phyloP scores from a whole-genome alignment of 208 protist species.

The Paratrypanosoma confusum region DNA sequence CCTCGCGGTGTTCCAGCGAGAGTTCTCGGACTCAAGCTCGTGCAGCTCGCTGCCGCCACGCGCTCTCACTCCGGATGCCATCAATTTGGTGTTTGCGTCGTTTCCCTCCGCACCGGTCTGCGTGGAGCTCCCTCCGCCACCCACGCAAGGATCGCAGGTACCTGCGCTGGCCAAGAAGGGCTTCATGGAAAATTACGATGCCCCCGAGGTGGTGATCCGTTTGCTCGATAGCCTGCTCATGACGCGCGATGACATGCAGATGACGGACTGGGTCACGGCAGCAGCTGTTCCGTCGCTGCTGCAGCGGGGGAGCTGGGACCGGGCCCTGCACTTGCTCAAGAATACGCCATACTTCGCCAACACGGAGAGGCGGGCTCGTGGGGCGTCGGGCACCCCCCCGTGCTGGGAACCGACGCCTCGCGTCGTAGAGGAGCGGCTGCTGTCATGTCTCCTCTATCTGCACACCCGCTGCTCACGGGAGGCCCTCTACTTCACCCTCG shows the following conservation, averaged over 20 bases:
- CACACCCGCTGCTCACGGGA: slow-evolving; percentile 19
- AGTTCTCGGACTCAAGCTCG: too few species aligned
- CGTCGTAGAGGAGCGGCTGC: too few species aligned
- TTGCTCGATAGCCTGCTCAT: slow-evolving; percentile 48
- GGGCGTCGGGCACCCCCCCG: too few species aligned
- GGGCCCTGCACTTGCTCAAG: slow-evolving; percentile 46
- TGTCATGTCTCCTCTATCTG: slow-evolving; percentile 21
- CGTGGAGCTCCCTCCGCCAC: too few species aligned
- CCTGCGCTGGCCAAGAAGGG: too few species aligned
- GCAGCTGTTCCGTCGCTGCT: slow-evolving; percentile 45
- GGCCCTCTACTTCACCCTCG: slow-evolving; percentile 21
- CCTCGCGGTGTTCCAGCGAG: slow-evolving; percentile 38
- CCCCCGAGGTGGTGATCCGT: slow-evolving; percentile 26
- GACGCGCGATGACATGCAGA: slow-evolving; percentile 50
- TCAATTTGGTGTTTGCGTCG: slow-evolving; percentile 46
- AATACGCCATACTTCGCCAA: slow-evolving; percentile 31
- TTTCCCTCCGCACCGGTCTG: too few species aligned
- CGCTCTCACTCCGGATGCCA: too few species aligned
- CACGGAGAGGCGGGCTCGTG: too few species aligned
- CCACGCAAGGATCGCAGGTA: too few species aligned
- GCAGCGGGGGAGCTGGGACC: slow-evolving; percentile 37
- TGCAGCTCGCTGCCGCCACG: too few species aligned
- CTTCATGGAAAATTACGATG: too few species aligned
- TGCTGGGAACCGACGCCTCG: too few species aligned
- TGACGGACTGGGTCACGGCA: slow-evolving; percentile 55